Percentiles rank a stretch among this genome's conserved stretches.
Conservation (phyloP, 441 rosid genomes). For the Codiaeum variegatum region DNA sequence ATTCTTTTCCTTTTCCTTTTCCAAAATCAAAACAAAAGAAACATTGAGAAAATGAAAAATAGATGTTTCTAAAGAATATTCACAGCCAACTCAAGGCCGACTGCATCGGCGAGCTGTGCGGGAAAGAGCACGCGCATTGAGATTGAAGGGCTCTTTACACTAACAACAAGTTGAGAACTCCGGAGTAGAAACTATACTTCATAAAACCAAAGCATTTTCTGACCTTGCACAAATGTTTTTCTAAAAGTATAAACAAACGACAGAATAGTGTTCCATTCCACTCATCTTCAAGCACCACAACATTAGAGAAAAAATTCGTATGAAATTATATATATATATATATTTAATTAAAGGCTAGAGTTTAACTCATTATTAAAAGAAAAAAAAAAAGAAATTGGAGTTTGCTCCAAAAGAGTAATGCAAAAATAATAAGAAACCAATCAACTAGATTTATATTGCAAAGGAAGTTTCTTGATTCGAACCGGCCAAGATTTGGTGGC, state of each 20-base stretch:
- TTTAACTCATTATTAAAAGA: too few species aligned
- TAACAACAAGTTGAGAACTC: conserved; percentile 2
- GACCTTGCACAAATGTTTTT: background rate
- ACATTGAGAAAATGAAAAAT: conserved; percentile 18
- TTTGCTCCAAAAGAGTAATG: too few species aligned
- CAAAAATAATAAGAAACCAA: too few species aligned
- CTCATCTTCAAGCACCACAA: background rate
- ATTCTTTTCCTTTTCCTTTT: background rate
- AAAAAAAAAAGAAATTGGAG: too few species aligned
- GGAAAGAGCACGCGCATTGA: conserved; percentile 23
- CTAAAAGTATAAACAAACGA: conserved; percentile 9
- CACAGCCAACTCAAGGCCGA: conserved; percentile 10
- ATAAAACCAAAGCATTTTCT: conserved; percentile 5
- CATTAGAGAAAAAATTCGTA: too few species aligned
- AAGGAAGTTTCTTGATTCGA: too few species aligned
- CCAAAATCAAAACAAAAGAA: background rate
- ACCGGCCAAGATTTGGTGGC: too few species aligned
- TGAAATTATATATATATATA: too few species aligned
- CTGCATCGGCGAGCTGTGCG: conserved; percentile 19
- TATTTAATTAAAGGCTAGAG: too few species aligned
- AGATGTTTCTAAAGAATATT: conserved; percentile 36
- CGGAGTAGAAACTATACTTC: background rate
- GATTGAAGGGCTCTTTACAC: conserved; percentile 30
- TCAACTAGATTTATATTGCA: too few species aligned
- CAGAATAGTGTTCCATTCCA: background rate